Base-by-base conservation (phyloP, 2,329 filamentous ascomycete genomes). In the Pyricularia sp. region DNA sequence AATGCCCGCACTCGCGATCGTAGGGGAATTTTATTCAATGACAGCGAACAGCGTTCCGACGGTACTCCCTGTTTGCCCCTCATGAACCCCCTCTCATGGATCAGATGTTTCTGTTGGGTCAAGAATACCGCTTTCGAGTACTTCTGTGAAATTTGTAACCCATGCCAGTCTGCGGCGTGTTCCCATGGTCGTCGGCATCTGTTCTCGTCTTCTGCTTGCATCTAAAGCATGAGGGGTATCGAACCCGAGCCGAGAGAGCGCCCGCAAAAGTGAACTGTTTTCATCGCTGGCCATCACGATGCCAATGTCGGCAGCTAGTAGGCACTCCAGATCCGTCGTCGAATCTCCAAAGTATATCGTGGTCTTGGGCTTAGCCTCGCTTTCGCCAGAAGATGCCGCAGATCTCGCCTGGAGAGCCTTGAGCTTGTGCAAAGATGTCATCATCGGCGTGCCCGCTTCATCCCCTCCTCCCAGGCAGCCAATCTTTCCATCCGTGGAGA, bases 301-400 rank as follows among this genome's bases (percentile, higher is more conserved):
- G 4, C 82, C 83, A 40, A 67, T 61, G 6, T 74, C 72, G 1
- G 71, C 72, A 26, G 72, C 70, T 4, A 83, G 68, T 49, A 86
- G 71, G 66, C 83, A 85, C 69, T 80, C 78, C 65, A 85, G 71
- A 70, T 86, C 83, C 1, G 83, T 85, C 1, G 77, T 77, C 31
- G 83, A 84, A 70, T 86, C 83, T 8, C 83, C 83, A 70, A 84
- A 79, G 72, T 85, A 86, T n/a, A 82, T 70, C n/a, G 75, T 70
- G 6, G 66, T 70, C 69, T 65, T 68, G 35, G n/a, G 16, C 12
- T 65, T 60, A 35, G 30, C 26, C 8, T 40, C 16, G 6, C 16
- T 31, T 7, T 62, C 22, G 12, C 62, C 53, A n/a, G 59, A 28
- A 1, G 69, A 66, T 59, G 78, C 68, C 7, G 72, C 69, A 1